Percentiles rank a stretch among this genome's conserved stretches.
Conservation (phyloP, 2,329 filamentous ascomycete genomes). For the Cordyceps cateniannulata region DNA sequence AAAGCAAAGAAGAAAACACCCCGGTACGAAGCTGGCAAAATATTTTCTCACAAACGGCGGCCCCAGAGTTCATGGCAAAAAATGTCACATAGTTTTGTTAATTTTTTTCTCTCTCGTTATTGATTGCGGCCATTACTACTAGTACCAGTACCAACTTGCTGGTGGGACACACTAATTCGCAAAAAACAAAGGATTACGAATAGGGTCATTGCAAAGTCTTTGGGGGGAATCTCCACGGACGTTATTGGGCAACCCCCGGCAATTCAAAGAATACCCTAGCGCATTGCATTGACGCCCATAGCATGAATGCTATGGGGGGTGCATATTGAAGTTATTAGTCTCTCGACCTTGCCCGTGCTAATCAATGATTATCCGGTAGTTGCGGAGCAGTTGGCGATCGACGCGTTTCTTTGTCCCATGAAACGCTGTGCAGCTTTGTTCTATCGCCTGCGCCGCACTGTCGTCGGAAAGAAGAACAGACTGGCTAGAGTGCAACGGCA, state of each 20-base stretch:
- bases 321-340: neutral
- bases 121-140: too few relatives aligned
- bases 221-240: neutral
- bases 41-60: too few relatives aligned
- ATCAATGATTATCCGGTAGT: neutral
- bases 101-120: too few relatives aligned
- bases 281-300: neutral
- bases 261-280: neutral
- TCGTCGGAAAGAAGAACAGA: neutral
- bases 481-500: neutral
- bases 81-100: too few relatives aligned
- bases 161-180: too few relatives aligned
- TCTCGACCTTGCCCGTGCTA: neutral
- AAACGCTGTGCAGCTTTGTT: neutral
- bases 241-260: neutral
- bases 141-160: too few relatives aligned
- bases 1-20: too few relatives aligned
- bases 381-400: neutral
- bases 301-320: neutral
- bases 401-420: neutral
- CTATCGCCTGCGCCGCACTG: neutral
- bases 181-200: neutral
- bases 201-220: neutral
- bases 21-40: too few relatives aligned
- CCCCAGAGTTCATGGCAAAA: too few relatives aligned